A percentile compares a stretch with the other conserved stretches of the same genome.
Conservation (phyloP, 192 early-diverging fungal species). For the Coemansia sp. region DNA sequence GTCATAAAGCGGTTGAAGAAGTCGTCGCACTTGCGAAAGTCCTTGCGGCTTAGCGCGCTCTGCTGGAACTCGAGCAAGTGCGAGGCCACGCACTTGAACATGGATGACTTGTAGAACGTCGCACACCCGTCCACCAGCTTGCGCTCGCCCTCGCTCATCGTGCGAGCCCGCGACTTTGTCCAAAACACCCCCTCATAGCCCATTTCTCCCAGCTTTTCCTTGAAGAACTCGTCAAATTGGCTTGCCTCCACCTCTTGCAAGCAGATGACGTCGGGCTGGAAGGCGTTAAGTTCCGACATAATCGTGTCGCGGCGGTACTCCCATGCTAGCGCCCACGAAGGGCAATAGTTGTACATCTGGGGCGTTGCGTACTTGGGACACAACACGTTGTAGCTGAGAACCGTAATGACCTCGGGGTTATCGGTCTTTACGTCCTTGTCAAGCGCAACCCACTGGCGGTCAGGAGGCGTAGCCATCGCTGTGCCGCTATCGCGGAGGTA, state of each 20-base stretch:
- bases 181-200: constrained; percentile 93
- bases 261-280: constrained; percentile 91
- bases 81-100: constrained; percentile 83
- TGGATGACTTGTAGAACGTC: constrained; percentile 86
- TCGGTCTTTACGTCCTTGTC: constrained; percentile 72
- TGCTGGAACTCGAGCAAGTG: constrained; percentile 95
- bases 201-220: constrained; percentile 62
- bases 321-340: constrained; percentile 93
- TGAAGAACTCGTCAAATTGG: constrained; percentile 90
- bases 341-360: constrained; percentile 90
- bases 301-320: constrained; percentile 92
- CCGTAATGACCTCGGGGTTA: constrained; percentile 78
- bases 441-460: constrained; percentile 88
- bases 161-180: constrained; percentile 93
- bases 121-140: constrained; percentile 94
- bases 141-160: constrained; percentile 91
- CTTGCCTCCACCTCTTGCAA: constrained; percentile 91
- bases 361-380: constrained; percentile 89
- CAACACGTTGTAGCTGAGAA: constrained; percentile 93
- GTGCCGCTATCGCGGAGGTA: constrained; percentile 90
- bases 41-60: constrained; percentile 81
- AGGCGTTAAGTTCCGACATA: constrained; percentile 81
- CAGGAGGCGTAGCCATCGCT: constrained; percentile 73
- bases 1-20: constrained; percentile 97
- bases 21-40: constrained; percentile 90